These are phyloP conservation scores for Populus nigra DNA, from an alignment of 345 rosid genomes.

Conservation along the genomic window DNA sequence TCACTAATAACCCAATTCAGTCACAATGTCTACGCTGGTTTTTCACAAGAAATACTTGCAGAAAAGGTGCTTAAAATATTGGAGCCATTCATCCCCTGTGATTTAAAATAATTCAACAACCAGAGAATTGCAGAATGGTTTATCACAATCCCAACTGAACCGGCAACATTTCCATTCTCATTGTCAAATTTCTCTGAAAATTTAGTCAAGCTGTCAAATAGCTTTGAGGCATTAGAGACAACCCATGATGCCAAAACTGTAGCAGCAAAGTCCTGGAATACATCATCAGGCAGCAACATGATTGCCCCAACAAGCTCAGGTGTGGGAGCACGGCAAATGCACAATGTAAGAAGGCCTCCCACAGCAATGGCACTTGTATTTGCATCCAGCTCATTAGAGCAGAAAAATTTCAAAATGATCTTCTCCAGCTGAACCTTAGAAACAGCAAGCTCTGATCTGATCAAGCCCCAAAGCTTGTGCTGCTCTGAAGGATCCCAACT, in stretches of 20 bases:
- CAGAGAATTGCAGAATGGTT: conserved; percentile 41
- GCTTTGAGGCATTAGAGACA: conserved; percentile 36
- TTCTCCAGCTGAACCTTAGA: conserved; percentile 43
- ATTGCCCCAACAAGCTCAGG: conserved; percentile 45
- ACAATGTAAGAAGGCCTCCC: conserved; percentile 43
- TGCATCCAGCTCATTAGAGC: conserved; percentile 31
- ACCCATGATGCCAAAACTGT: conserved; percentile 45
- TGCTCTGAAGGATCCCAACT: conserved; percentile 47
- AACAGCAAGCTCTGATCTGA: conserved; percentile 48
- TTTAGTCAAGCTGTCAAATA: conserved; percentile 44
- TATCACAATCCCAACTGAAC: conserved; percentile 24
- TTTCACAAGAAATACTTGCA: not conserved
- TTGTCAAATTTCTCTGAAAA: conserved; percentile 35
- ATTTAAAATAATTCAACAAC: conserved; percentile 38
- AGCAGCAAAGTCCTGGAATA: conserved; percentile 42
- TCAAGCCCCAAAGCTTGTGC: conserved; percentile 51
- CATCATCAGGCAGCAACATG: conserved; percentile 42
- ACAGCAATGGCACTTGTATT: conserved; percentile 44
- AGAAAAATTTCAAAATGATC: conserved; percentile 42
- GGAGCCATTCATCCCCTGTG: conserved; percentile 28
- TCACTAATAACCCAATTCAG: not conserved
- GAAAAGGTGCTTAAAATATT: conserved; percentile 24
- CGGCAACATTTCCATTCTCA: conserved; percentile 10
- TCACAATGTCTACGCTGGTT: not conserved
- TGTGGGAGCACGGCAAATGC: conserved; percentile 42